Conservation (phyloP, 345 rosid species). For the Syzygium jambos region DNA sequence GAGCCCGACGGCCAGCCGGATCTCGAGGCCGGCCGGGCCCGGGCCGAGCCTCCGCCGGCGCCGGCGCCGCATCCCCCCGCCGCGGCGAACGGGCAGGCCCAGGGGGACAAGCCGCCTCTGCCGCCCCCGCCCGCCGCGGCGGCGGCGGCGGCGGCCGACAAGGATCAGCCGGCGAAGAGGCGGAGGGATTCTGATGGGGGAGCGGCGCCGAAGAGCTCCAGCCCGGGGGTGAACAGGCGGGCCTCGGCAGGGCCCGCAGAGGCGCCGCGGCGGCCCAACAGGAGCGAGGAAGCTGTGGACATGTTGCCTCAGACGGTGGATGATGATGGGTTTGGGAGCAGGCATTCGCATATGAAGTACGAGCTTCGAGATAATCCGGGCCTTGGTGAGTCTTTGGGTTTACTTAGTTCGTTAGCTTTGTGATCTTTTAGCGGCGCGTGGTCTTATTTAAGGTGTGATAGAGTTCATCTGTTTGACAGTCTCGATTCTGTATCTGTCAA, state of each 20-base stretch:
- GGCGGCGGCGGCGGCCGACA: background rate
- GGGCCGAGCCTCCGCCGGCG: constrained; percentile 3
- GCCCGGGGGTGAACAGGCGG: constrained; percentile 35
- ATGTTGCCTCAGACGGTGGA: constrained; percentile 54
- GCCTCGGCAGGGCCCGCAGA: constrained; percentile 21
- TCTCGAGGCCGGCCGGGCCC: constrained; percentile 62
- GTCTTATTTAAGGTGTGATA: background rate
- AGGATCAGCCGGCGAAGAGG: constrained; percentile 62
- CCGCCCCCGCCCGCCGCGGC: constrained; percentile 3
- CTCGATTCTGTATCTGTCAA: background rate
- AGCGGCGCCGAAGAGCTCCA: constrained; percentile 43
- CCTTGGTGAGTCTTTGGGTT: constrained; percentile 45
- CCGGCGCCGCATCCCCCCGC: background rate
- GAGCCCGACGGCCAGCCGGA: constrained; percentile 45
- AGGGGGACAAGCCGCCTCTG: constrained; percentile 17
- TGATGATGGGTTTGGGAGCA: constrained; percentile 47
- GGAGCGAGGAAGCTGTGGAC: constrained; percentile 52
- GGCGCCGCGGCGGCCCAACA: constrained; percentile 40
- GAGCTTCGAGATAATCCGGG: constrained; percentile 91
- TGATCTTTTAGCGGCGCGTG: background rate
- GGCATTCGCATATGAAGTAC: constrained; percentile 80
- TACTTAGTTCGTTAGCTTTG: background rate
- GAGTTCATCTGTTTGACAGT: background rate
- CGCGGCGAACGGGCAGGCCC: constrained; percentile 13
- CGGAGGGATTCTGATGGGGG: constrained; percentile 85